Percentiles rank a stretch among this genome's conserved stretches.
Evolutionary conservation across 2,329 filamentous ascomycete species (phyloP).

Genomic region (Akanthomyces dipterigenus): DNA sequence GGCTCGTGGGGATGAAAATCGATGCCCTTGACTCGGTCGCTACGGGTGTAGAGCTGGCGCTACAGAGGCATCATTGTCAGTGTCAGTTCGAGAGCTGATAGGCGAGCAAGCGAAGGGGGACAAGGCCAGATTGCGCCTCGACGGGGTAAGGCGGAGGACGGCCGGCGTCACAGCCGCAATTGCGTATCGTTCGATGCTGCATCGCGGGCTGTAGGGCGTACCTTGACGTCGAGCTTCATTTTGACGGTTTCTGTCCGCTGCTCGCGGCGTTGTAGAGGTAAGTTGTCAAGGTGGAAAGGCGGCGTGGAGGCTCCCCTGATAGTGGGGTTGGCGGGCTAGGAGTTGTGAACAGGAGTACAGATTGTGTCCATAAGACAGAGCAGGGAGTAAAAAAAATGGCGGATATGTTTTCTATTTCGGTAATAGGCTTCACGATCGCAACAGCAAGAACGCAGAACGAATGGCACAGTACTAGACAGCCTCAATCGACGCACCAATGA

Average conservation of each 20-base stretch:
- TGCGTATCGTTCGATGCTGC: background rate
- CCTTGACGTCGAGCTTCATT: slow-evolving; percentile 39
- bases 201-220: slow-evolving; percentile 18
- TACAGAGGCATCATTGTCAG: slow-evolving; percentile 10
- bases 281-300: slow-evolving; percentile 12
- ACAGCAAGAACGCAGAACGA: background rate
- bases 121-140: slow-evolving; percentile 10
- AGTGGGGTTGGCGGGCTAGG: slow-evolving; percentile 13
- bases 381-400: background rate
- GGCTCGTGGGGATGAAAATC: slow-evolving; percentile 96
- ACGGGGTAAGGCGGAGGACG: background rate
- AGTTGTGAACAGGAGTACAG: slow-evolving; percentile 2
- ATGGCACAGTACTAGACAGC: background rate
- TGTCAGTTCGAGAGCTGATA: background rate
- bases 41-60: slow-evolving; percentile 60
- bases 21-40: slow-evolving; percentile 93
- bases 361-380: background rate
- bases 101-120: background rate
- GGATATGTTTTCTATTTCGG: background rate
- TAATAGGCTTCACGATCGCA: background rate
- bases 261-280: slow-evolving; percentile 4
- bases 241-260: slow-evolving; percentile 20
- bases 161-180: background rate
- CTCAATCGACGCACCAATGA: background rate
- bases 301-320: slow-evolving; percentile 14